Percentiles rank a stretch among this genome's conserved stretches.
Evolutionary conservation across 768 basidiomycete genomes (phyloP).

Genomic region (Kwoniella botswanensis): DNA sequence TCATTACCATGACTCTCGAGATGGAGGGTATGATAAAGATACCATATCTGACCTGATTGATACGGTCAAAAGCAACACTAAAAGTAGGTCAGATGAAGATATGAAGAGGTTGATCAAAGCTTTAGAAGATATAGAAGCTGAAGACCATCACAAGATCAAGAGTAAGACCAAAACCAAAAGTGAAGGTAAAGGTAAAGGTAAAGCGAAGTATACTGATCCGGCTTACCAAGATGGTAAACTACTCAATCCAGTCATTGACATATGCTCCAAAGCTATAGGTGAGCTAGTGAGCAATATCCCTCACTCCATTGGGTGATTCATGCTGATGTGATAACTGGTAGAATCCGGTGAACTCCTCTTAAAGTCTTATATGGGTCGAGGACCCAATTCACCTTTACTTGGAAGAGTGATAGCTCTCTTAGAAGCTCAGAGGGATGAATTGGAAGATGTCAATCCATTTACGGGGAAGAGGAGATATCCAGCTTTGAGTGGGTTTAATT

Average conservation of each 20-base stretch:
- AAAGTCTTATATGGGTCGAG: neutral
- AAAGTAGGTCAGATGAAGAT: neutral
- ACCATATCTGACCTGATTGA: neutral
- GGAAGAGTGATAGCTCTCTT: conserved; percentile 31
- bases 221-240: neutral
- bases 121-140: conserved; percentile 11
- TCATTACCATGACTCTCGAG: neutral
- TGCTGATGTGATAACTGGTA: neutral
- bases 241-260: conserved; percentile 5
- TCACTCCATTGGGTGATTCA: neutral
- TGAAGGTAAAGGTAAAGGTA: conserved; percentile 1
- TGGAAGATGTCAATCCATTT: conserved; percentile 29
- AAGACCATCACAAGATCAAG: neutral
- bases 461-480: conserved; percentile 23
- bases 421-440: conserved; percentile 41
- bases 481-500: conserved; percentile 32
- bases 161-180: neutral
- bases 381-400: neutral
- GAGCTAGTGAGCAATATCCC: neutral
- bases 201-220: neutral
- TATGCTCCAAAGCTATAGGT: conserved; percentile 12
- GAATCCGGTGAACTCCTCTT: conserved; percentile 8
- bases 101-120: conserved; percentile 5
- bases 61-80: neutral
- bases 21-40: conserved; percentile 3